phyloP scores from a whole-genome alignment of 1,284 basidiomycete species.

The Pseudozyma flocculosa region DNA sequence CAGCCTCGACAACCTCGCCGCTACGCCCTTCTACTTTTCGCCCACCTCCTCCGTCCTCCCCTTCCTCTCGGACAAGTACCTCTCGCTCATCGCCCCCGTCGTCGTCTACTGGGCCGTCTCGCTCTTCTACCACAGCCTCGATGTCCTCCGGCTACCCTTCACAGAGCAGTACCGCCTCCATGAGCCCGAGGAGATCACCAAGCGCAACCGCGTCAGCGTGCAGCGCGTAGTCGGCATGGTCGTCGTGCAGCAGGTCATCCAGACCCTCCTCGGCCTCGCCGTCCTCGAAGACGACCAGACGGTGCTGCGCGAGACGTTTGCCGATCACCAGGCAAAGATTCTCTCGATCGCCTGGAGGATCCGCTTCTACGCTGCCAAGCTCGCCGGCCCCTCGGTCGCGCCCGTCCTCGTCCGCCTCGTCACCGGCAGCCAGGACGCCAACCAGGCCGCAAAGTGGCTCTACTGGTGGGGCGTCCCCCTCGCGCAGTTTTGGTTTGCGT shows the following conservation, averaged over 20 bases:
- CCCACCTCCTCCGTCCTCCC: constrained; percentile 65
- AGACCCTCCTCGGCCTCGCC: constrained; percentile 73
- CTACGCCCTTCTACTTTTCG: constrained; percentile 62
- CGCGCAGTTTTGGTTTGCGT: constrained; percentile 74
- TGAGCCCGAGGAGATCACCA: constrained; percentile 75
- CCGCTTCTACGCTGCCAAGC: constrained; percentile 6
- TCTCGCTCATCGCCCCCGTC: constrained; percentile 75
- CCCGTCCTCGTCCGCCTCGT: constrained; percentile 16
- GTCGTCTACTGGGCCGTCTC: constrained; percentile 85
- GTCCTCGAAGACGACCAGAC: constrained; percentile 67
- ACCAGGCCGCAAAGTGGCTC: constrained; percentile 64
- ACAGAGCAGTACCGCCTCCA: constrained; percentile 85
- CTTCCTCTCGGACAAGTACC: constrained; percentile 70
- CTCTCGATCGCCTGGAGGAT: constrained; percentile 14
- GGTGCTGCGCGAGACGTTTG: constrained; percentile 35
- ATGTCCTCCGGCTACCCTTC: constrained; percentile 69
- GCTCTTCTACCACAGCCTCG: constrained; percentile 77
- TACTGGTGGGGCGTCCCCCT: constrained; percentile 95
- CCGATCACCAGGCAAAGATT: constrained; percentile 63
- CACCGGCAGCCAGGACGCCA: constrained; percentile 25
- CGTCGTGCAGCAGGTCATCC: constrained; percentile 78
- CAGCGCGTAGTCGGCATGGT: constrained; percentile 75
- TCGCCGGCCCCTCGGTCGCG: constrained; percentile 9
- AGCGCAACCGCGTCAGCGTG: constrained; percentile 75
- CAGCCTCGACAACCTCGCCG: constrained; percentile 28